Conservation (phyloP, 2,329 filamentous ascomycete genomes). For the Aspergillus sp. region DNA sequence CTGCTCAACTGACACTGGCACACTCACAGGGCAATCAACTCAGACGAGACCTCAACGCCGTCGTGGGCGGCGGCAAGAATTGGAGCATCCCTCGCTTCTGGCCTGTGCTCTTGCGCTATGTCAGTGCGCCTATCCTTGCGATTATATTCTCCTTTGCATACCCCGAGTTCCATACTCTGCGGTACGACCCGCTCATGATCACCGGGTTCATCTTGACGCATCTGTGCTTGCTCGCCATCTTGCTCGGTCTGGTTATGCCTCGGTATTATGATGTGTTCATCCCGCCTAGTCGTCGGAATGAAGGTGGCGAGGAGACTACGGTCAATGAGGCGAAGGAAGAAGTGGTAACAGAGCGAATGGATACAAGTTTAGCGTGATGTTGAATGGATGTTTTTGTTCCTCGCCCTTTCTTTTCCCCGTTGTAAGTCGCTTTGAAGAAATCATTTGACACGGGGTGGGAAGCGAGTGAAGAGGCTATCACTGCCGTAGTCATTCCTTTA, state of each 20-base stretch:
- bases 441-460: no score
- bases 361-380: no score
- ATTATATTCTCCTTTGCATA: constrained; percentile 55
- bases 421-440: not conserved
- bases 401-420: not conserved
- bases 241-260: constrained; percentile 51
- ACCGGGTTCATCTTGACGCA: constrained; percentile 51
- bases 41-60: constrained; percentile 53
- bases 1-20: constrained; percentile 1
- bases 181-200: constrained; percentile 52
- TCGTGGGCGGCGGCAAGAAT: constrained; percentile 54
- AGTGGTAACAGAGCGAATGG: not conserved
- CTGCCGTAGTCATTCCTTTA: no score
- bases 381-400: not conserved
- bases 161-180: constrained; percentile 47
- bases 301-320: constrained; percentile 32
- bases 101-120: constrained; percentile 50
- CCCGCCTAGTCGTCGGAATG: constrained; percentile 44
- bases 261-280: constrained; percentile 55
- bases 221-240: constrained; percentile 46
- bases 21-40: constrained; percentile 53
- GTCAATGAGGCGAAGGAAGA: not conserved
- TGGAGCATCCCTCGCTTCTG: constrained; percentile 56
- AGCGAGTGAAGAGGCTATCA: no score
- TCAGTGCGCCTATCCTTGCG: constrained; percentile 49